Base-by-base conservation (phyloP, 2,329 filamentous ascomycete genomes). In the Monilinia vaccinii-corymbosi region DNA sequence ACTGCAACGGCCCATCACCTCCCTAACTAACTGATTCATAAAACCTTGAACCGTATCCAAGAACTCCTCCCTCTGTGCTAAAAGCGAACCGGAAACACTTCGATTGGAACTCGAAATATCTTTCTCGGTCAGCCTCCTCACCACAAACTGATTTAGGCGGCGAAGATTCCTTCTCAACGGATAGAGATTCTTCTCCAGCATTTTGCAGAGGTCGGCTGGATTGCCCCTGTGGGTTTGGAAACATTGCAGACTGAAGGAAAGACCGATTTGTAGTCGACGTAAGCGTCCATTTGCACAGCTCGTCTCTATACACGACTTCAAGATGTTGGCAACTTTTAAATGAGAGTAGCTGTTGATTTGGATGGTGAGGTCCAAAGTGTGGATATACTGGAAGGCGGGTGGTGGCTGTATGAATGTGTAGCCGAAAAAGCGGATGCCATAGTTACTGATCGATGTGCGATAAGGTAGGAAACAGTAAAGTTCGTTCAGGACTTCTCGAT, bases 261-360 rank as follows among this genome's bases (percentile, higher is more conserved):
- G 42, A 31, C 49, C 49, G 10, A 60, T 60, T 55, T 60, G 49
- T 18, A 60, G 18, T 8, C 57, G 57, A 55, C 57, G 31, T 9
- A 60, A 31, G 28, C 55, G 57, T 55, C 57, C 57, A 11, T 59
- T 53, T n/a, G 42, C 56, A 18, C 56, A 59, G 40, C 38, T 60
- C 18, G 51, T 48, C 34, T 60, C 57, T 14, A 60, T n/a, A 14
- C 42, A 60, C 11, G 57, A 60, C 10, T 48, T 60, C 9, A 60
- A 23, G n/a, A 55, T 55, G 10, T 55, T 53, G 8, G 57, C 57
- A 55, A 55, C 55, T 32, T 60, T 60, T 40, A 44, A 2, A 31
- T 60, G 57, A 32, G 57, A 60, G 23, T 55, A 60, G n/a, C 49
- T 55, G 32, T 60, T 53, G 48, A 60, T 60, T n/a, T 60, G 57